Conservation (phyloP, 1,284 basidiomycete species). For the Irpex sp. region DNA sequence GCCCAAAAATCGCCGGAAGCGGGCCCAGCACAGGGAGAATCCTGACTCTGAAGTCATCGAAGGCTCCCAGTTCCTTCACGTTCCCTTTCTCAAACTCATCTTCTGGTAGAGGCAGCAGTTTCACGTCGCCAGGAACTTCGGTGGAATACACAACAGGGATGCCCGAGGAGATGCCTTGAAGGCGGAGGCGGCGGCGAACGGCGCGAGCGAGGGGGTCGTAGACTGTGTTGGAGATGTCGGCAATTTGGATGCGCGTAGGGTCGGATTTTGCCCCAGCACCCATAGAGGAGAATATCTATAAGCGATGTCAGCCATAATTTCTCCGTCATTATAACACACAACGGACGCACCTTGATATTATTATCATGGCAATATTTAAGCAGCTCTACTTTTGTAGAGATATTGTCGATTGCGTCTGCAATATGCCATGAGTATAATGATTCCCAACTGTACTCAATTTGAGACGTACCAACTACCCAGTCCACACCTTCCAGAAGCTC, state of each 20-base stretch:
- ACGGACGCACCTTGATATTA: conserved; percentile 59
- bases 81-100: conserved; percentile 90
- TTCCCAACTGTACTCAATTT: conserved; percentile 8
- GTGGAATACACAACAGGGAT: conserved; percentile 97
- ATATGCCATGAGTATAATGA: background rate
- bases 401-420: conserved; percentile 93
- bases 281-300: conserved; percentile 92
- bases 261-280: conserved; percentile 97
- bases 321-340: background rate
- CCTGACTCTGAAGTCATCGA: conserved; percentile 92
- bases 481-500: conserved; percentile 74
- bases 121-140: conserved; percentile 86
- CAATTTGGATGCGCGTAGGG: conserved; percentile 93
- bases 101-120: conserved; percentile 86
- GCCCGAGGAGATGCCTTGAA: conserved; percentile 65
- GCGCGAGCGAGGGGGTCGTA: conserved; percentile 95
- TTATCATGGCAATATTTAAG: conserved; percentile 80
- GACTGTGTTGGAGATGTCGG: conserved; percentile 89
- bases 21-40: conserved; percentile 88
- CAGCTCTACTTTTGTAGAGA: conserved; percentile 90
- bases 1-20: conserved; percentile 84
- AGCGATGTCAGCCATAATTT: background rate
- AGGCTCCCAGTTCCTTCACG: conserved; percentile 87
- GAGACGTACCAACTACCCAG: conserved; percentile 78
- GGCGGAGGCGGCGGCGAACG: conserved; percentile 79